A percentile compares a stretch with the other conserved stretches of the same genome.
Evolutionary conservation across 2,329 filamentous ascomycete genomes (phyloP).

Genomic region (Aspergillus neotritici): DNA sequence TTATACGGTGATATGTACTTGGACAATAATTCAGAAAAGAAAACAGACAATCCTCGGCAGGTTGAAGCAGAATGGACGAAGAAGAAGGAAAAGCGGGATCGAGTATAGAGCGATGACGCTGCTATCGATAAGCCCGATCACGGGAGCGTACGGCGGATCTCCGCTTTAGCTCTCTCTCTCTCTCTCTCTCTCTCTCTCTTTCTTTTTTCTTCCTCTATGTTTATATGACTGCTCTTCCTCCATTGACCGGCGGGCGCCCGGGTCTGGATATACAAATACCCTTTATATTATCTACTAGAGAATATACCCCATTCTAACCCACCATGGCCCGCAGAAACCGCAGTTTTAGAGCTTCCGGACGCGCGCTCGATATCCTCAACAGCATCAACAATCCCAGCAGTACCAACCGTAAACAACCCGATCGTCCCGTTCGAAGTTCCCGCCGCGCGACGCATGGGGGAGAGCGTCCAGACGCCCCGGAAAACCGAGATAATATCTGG

Average conservation of each 20-base stretch:
- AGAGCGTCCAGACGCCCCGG: not conserved
- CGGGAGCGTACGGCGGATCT: slow-evolving; percentile 1
- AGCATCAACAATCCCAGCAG: slow-evolving; percentile 8
- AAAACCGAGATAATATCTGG: slow-evolving; percentile 5
- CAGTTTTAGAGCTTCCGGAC: slow-evolving; percentile 6
- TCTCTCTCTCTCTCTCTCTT: too few relatives aligned
- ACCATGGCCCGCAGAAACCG: slow-evolving; percentile 7
- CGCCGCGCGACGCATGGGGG: slow-evolving; percentile 1
- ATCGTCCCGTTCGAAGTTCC: slow-evolving; percentile 1
- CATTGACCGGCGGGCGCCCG: too few relatives aligned
- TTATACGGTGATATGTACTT: slow-evolving; percentile 2
- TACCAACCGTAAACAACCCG: not conserved
- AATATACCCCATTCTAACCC: too few relatives aligned
- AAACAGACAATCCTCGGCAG: too few relatives aligned
- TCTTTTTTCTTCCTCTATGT: too few relatives aligned
- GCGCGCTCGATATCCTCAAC: slow-evolving; percentile 19
- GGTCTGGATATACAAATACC: too few relatives aligned
- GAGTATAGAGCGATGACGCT: not conserved
- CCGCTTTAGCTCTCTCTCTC: not conserved
- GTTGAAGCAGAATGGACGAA: not conserved
- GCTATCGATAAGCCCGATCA: not conserved
- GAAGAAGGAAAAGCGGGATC: not conserved
- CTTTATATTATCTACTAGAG: too few relatives aligned
- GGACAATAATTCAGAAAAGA: too few relatives aligned
- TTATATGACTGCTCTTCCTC: too few relatives aligned